Conservation (phyloP, 1,284 basidiomycete genomes). For the Microbotryum intermedium region DNA sequence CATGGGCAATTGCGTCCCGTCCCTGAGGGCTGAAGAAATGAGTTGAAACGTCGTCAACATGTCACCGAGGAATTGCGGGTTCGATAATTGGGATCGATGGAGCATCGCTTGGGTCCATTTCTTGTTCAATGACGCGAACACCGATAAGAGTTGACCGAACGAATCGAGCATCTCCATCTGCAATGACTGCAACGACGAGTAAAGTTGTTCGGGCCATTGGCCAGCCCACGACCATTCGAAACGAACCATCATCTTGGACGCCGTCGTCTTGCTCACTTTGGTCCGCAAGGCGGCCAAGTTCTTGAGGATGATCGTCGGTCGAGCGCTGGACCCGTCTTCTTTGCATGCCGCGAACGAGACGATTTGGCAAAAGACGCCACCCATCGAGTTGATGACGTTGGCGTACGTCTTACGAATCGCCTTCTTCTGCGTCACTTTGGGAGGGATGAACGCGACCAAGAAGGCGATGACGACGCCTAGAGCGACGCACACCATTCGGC, state of each 20-base stretch:
- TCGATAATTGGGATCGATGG: constrained; percentile 22
- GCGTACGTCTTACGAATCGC: constrained; percentile 24
- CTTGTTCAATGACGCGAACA: constrained; percentile 15
- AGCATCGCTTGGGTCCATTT: constrained; percentile 27
- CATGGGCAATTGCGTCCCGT: constrained; percentile 18
- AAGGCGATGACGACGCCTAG: constrained; percentile 16
- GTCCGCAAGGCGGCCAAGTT: constrained; percentile 15
- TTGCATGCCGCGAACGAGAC: constrained; percentile 25
- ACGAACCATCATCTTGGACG: constrained; percentile 15
- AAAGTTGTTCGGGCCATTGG: constrained; percentile 21
- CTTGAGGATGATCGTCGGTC: constrained; percentile 20
- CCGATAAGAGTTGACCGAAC: constrained; percentile 16
- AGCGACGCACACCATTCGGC: constrained; percentile 31
- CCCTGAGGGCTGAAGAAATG: constrained; percentile 9
- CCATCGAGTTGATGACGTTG: constrained; percentile 18
- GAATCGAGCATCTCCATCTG: constrained; percentile 27
- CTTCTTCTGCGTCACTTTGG: constrained; percentile 18
- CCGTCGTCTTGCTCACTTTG: constrained; percentile 21
- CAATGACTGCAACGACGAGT: constrained; percentile 10
- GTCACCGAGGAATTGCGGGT: constrained; percentile 22
- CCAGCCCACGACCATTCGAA: constrained; percentile 23
- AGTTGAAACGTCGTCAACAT: constrained; percentile 17
- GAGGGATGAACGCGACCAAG: constrained; percentile 19
- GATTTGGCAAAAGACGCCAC: constrained; percentile 21
- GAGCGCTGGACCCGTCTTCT: constrained; percentile 7